Base-by-base conservation (phyloP, 2,329 filamentous ascomycete genomes). In the Seiridium unicorne region DNA sequence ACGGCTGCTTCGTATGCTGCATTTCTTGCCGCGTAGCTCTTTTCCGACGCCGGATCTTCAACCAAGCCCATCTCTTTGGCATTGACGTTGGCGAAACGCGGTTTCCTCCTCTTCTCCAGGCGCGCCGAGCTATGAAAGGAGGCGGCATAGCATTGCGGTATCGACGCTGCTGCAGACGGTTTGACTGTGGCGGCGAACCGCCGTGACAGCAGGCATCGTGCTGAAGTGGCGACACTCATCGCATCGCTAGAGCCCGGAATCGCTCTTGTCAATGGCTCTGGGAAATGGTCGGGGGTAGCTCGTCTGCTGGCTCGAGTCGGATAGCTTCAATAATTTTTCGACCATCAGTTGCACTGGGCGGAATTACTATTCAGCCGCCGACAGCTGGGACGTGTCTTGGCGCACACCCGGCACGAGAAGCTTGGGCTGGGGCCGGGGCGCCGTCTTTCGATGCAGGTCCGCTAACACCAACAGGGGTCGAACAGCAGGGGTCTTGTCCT, bases 221-320 rank as follows among this genome's bases (percentile, higher is more conserved):
- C 78, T 73, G 82, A 81, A 64, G 81, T 80, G 80, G 79, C 79
- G 72, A 79, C 77, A 71, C 81, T 84, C 83, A 85, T 86, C 72
- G 70, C 77, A 77, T 70, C 64, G 57, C 66, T 60, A 59, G 63
- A 58, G 60, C 59, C 49, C 58, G 57, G 54, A 57, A 64, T 63
- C 65, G 63, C 59, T 66, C 49, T 59, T 65, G 61, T 65, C 64
- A 55, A 51, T 61, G 57, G 57, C 54, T 57, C 56, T 38, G 60
- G 60, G 53, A 51, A 44, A 13, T 34, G 46, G 59, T 10, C 53
- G 34, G 49, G 38, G 26, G 46, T 49, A 57, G 59, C 59, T 46
- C 63, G 62, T 68, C 60, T 58, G 62, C 62, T 62, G 60, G 60
- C 60, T 58, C 61, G 48, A 42, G 38, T 42, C 11, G 57, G 57